Conservation (phyloP, 2,329 filamentous ascomycete species). For the Xylariaceae sp. region DNA sequence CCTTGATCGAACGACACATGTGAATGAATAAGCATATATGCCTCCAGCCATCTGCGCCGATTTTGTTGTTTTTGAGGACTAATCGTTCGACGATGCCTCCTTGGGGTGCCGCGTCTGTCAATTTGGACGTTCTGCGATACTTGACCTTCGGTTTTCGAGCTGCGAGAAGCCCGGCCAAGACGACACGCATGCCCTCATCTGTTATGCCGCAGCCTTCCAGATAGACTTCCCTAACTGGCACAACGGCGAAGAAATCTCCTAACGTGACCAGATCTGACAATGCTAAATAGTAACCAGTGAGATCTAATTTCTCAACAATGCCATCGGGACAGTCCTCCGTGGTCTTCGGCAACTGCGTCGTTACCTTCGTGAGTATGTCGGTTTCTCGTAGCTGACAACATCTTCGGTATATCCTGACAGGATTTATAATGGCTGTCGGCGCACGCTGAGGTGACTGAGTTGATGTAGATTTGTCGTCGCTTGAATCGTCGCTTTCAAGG, state of each 20-base stretch:
- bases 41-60: slow-evolving; percentile 84
- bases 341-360: slow-evolving; percentile 73
- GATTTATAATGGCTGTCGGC: slow-evolving; percentile 77
- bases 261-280: slow-evolving; percentile 79
- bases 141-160: slow-evolving; percentile 62
- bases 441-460: slow-evolving; percentile 47
- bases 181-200: slow-evolving; percentile 80
- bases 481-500: slow-evolving; percentile 59
- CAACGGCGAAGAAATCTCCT: slow-evolving; percentile 88
- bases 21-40: slow-evolving; percentile 86
- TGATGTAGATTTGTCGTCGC: slow-evolving; percentile 30
- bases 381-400: slow-evolving; percentile 94
- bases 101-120: slow-evolving; percentile 41
- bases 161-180: slow-evolving; percentile 79
- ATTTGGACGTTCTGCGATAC: slow-evolving; percentile 41
- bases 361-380: slow-evolving; percentile 84
- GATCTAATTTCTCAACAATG: slow-evolving; percentile 74
- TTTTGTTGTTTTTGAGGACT: slow-evolving; percentile 86
- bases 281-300: slow-evolving; percentile 79
- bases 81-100: slow-evolving; percentile 80
- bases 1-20: slow-evolving; percentile 80
- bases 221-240: slow-evolving; percentile 80
- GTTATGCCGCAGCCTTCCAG: slow-evolving; percentile 82
- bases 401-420: slow-evolving; percentile 83
- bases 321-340: slow-evolving; percentile 63